Evolutionary conservation across 176 grass and related monocot species (phyloP).

Genomic region (Luzula sylvatica): DNA sequence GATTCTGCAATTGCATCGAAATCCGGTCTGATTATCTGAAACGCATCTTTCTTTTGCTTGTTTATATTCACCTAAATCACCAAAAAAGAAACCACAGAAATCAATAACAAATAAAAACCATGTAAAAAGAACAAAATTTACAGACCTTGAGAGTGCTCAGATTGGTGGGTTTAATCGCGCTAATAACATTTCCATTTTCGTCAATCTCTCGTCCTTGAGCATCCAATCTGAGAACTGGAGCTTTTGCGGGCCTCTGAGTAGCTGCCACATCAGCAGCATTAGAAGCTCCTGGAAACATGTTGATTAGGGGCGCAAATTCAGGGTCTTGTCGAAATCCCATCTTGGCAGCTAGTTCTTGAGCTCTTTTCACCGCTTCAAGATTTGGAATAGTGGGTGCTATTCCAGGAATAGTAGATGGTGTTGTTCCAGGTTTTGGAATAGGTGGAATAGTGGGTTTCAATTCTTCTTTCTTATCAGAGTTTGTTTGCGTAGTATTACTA

Average conservation of each 20-base stretch:
- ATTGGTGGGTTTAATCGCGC: conserved; percentile 51
- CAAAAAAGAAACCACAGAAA: conserved; percentile 12
- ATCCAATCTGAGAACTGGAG: conserved; percentile 79
- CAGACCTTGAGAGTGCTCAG: conserved; percentile 90
- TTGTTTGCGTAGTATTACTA: not conserved
- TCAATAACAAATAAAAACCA: not conserved
- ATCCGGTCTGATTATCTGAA: conserved; percentile 96
- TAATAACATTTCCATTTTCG: conserved; percentile 83
- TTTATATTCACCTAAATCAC: conserved; percentile 81
- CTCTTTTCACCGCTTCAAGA: conserved; percentile 81
- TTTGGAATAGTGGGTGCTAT: conserved; percentile 60
- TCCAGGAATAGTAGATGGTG: conserved; percentile 27
- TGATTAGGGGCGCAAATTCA: conserved; percentile 70
- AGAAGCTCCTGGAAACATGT: conserved; percentile 74
- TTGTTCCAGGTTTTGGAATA: conserved; percentile 17
- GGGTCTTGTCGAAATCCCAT: conserved; percentile 96
- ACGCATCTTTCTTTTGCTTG: conserved; percentile 95
- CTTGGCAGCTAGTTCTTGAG: conserved; percentile 82
- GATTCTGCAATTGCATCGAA: conserved; percentile 73
- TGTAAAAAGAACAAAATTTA: not conserved
- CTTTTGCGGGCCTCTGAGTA: conserved; percentile 67
- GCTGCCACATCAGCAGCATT: conserved; percentile 50
- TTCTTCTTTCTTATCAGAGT: conserved; percentile 32
- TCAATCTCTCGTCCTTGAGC: conserved; percentile 92
- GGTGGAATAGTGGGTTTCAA: conserved; percentile 15